phyloP scores from a whole-genome alignment of 139 green algal species.

The Chlorella ohadii region DNA sequence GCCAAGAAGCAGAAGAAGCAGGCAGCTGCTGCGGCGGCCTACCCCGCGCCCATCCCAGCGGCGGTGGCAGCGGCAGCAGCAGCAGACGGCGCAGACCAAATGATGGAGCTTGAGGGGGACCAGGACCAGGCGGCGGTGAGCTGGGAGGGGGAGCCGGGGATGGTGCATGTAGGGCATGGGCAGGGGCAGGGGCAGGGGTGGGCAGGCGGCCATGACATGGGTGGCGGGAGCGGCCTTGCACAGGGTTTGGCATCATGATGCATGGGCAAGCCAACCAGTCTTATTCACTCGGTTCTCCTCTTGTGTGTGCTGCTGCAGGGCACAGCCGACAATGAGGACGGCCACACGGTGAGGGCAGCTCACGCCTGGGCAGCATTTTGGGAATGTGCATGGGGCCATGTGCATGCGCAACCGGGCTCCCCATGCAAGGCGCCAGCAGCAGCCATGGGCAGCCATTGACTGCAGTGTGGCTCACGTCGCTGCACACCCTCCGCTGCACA shows the following conservation, averaged over 20 bases:
- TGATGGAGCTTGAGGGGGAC: neutral
- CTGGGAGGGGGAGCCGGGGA: neutral
- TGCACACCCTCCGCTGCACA: neutral
- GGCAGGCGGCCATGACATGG: too few species aligned
- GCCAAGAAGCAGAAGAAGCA: neutral
- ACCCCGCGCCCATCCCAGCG: neutral
- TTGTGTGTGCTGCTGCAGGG: neutral
- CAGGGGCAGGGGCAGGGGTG: neutral
- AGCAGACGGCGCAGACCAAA: neutral
- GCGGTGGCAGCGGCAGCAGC: too few species aligned
- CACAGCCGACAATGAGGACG: conserved; percentile 25
- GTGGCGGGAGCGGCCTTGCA: neutral
- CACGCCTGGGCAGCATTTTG: too few species aligned
- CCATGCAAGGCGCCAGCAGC: neutral
- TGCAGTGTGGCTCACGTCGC: neutral
- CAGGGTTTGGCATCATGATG: too few species aligned
- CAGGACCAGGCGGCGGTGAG: conserved; percentile 20
- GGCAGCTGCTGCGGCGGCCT: neutral
- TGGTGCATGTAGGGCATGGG: neutral
- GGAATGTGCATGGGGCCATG: too few species aligned
- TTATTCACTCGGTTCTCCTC: too few species aligned
- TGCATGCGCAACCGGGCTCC: too few species aligned
- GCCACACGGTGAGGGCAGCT: conserved; percentile 27
- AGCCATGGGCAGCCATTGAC: neutral
- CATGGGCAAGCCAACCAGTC: too few species aligned